phyloP scores from a whole-genome alignment of 345 rosid species.

The Kandelia obovata region DNA sequence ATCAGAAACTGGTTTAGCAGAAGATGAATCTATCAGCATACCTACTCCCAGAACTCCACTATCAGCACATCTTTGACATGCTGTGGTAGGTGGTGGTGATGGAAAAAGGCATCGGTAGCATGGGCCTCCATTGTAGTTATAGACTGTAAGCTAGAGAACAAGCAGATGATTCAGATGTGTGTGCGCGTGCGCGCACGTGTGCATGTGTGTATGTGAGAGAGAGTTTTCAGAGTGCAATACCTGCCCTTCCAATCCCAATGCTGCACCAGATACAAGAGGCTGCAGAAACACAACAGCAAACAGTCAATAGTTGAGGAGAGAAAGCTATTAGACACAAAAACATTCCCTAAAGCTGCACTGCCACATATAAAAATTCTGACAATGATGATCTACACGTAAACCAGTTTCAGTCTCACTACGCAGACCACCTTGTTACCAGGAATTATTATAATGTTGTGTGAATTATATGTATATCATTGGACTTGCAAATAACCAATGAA shows the following conservation, averaged over 20 bases:
- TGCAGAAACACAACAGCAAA: constrained; percentile 28
- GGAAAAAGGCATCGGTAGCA: constrained; percentile 88
- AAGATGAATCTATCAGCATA: constrained; percentile 20
- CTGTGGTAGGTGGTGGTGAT: constrained; percentile 74
- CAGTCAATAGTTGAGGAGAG: constrained; percentile 7
- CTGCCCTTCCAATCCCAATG: constrained; percentile 95
- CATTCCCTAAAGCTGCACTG: neutral
- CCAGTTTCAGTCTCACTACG: neutral
- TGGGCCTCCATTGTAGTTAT: constrained; percentile 72
- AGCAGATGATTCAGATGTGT: neutral
- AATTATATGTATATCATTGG: too few species aligned
- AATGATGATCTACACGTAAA: too few species aligned
- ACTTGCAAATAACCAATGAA: too few species aligned
- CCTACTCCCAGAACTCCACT: constrained; percentile 91
- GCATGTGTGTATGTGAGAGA: neutral
- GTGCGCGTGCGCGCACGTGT: too few species aligned
- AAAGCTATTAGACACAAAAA: neutral
- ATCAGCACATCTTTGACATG: constrained; percentile 87
- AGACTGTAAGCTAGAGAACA: constrained; percentile 53
- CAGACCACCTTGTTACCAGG: neutral
- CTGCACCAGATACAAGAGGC: constrained; percentile 99
- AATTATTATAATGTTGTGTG: too few species aligned
- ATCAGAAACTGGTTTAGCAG: neutral
- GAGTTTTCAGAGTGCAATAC: constrained; percentile 29
- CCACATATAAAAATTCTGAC: neutral